Conservation (phyloP, 768 basidiomycete genomes). For the Boletus reticulatus region DNA sequence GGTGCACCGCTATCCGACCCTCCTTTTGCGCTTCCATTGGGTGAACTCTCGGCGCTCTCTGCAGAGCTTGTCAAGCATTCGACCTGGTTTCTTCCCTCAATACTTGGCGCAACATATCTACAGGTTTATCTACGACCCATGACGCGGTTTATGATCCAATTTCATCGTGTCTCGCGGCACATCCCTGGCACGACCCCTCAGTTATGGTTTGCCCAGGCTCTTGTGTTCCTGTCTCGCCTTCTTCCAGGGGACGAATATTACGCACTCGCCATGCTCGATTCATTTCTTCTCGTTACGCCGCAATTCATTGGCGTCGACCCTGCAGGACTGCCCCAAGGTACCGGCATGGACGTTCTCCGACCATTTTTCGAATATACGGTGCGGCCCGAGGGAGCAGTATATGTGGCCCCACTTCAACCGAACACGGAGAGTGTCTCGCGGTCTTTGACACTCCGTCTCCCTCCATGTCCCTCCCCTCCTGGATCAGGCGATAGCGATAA, state of each 20-base stretch:
- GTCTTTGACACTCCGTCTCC: conserved; percentile 54
- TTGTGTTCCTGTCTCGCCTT: conserved; percentile 51
- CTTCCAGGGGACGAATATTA: conserved; percentile 75
- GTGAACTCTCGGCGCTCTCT: conserved; percentile 50
- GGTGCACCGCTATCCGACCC: conserved; percentile 42
- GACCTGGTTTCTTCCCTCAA: conserved; percentile 42
- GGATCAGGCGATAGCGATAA: neutral
- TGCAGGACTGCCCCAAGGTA: conserved; percentile 19
- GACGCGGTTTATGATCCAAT: conserved; percentile 49
- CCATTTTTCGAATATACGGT: conserved; percentile 61
- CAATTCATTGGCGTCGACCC: conserved; percentile 16
- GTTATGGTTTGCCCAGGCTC: conserved; percentile 67
- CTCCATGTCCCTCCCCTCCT: neutral
- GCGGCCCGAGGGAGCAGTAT: conserved; percentile 37
- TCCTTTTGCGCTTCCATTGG: conserved; percentile 62
- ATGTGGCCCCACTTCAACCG: conserved; percentile 50
- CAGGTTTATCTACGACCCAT: conserved; percentile 42
- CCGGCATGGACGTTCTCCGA: conserved; percentile 30
- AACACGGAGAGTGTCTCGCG: conserved; percentile 55
- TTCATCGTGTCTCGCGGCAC: conserved; percentile 57
- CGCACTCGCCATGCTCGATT: conserved; percentile 41
- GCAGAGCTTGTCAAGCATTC: conserved; percentile 49
- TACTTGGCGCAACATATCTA: conserved; percentile 1
- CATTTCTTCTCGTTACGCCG: conserved; percentile 16
- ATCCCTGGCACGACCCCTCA: conserved; percentile 55